These are phyloP conservation scores for Calonectria montana DNA, from an alignment of 2,329 filamentous ascomycete genomes.

Conservation along the genomic window DNA sequence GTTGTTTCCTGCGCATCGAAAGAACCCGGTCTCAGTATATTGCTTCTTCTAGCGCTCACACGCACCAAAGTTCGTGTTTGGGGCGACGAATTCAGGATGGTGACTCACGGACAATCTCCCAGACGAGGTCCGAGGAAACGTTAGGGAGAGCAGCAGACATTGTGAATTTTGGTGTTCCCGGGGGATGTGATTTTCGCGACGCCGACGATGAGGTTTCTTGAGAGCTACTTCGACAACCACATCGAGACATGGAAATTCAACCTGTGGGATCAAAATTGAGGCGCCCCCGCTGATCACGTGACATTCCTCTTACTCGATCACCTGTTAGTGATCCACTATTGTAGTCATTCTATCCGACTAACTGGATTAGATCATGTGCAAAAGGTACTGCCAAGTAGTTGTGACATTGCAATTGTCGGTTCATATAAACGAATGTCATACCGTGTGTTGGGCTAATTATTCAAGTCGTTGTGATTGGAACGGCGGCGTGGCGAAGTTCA, in stretches of 20 bases:
- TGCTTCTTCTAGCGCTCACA: constrained; percentile 27
- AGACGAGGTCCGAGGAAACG: constrained; percentile 91
- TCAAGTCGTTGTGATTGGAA: too few relatives aligned
- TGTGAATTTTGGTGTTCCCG: constrained; percentile 54
- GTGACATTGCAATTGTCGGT: too few relatives aligned
- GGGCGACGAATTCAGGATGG: constrained; percentile 3
- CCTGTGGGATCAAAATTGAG: constrained; percentile 54
- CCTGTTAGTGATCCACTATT: constrained; percentile 1
- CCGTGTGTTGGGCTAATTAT: too few relatives aligned
- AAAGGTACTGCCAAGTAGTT: neutral
- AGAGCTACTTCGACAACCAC: constrained; percentile 34
- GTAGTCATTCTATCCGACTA: neutral
- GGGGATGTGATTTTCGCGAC: constrained; percentile 38
- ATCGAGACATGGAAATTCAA: constrained; percentile 37
- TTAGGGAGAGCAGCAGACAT: constrained; percentile 72
- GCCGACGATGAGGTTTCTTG: constrained; percentile 48
- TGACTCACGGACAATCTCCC: constrained; percentile 95
- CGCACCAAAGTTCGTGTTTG: constrained; percentile 8
- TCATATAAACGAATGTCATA: too few relatives aligned
- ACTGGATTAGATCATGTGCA: neutral
- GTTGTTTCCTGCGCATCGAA: constrained; percentile 73
- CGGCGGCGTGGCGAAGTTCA: too few relatives aligned
- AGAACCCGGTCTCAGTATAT: constrained; percentile 36
- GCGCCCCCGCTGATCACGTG: constrained; percentile 16
- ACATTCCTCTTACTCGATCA: neutral